A percentile compares a stretch with the other conserved stretches of the same genome.
These are phyloP conservation scores for Coemansia sp. DNA, from an alignment of 192 early-diverging fungal species.

Conservation along the genomic window DNA sequence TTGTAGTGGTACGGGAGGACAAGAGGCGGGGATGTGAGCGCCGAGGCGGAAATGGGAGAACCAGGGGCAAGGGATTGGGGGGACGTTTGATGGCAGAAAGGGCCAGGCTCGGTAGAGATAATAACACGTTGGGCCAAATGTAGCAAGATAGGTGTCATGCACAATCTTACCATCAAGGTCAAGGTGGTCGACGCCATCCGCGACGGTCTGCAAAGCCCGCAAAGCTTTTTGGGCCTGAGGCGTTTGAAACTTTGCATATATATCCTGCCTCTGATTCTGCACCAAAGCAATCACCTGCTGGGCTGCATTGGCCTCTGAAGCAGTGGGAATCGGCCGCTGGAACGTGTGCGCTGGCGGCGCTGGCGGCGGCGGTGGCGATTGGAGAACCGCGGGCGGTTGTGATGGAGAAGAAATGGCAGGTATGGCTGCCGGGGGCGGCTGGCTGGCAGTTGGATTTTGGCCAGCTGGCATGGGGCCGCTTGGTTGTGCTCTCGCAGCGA, in stretches of 20 bases:
- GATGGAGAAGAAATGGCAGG: neutral
- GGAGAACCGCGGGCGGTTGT: neutral
- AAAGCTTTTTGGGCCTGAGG: neutral
- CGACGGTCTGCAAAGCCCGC: neutral
- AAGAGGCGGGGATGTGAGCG: neutral
- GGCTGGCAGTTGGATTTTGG: neutral
- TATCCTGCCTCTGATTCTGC: neutral
- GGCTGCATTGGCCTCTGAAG: neutral
- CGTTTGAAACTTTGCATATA: neutral
- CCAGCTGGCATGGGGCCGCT: neutral
- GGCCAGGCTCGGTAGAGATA: neutral
- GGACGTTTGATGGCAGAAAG: neutral
- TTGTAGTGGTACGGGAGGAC: too few species aligned
- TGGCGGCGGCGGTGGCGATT: neutral
- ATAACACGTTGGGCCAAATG: neutral
- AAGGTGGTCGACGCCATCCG: neutral
- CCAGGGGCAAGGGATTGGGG: neutral
- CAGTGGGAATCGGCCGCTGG: neutral
- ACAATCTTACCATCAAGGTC: neutral
- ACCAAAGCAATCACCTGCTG: neutral
- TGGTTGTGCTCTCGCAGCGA: neutral
- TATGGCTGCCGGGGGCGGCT: neutral
- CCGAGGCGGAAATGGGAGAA: too few species aligned
- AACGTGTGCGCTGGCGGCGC: too few species aligned
- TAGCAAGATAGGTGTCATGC: neutral